Evolutionary conservation across 176 grass and related monocot species (phyloP).

Genomic region (Triticum dicoccoides): DNA sequence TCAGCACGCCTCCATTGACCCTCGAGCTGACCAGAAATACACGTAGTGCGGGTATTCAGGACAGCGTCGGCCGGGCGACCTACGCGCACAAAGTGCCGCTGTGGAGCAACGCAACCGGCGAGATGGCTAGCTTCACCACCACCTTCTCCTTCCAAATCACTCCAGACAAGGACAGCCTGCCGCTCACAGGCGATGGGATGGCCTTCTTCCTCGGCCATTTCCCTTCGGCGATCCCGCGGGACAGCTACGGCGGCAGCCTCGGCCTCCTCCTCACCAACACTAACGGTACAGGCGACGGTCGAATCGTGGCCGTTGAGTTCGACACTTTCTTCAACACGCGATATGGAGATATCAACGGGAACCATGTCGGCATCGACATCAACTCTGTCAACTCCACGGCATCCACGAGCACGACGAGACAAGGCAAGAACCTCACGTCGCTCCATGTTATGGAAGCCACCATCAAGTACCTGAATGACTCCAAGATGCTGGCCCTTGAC

Average conservation of each 20-base stretch:
- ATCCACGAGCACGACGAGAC: too few species aligned
- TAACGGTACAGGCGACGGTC: background rate
- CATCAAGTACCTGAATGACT: fast-evolving
- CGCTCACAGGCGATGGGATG: constrained; percentile 27
- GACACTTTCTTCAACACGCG: background rate
- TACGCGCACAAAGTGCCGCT: background rate
- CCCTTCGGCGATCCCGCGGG: background rate
- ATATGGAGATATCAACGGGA: too few species aligned
- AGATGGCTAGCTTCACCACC: background rate
- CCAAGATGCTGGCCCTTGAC: too few species aligned
- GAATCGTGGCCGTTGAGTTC: constrained; percentile 44
- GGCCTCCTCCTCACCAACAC: constrained; percentile 13
- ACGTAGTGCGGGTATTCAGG: fast-evolving
- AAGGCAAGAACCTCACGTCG: too few species aligned
- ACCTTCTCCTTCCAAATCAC: constrained; percentile 39
- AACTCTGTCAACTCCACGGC: too few species aligned
- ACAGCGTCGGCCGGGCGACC: too few species aligned
- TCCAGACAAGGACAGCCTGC: background rate
- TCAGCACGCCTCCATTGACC: too few species aligned
- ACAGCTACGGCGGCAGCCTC: fast-evolving
- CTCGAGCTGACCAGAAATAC: too few species aligned
- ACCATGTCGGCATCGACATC: too few species aligned
- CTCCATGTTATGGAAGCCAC: too few species aligned
- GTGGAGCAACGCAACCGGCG: background rate
- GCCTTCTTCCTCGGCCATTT: constrained; percentile 54